Evolutionary conservation across 2,329 filamentous ascomycete genomes (phyloP), one percentile per base, ranked within the genome.

Genomic region (Diaporthe caulivora): DNA sequence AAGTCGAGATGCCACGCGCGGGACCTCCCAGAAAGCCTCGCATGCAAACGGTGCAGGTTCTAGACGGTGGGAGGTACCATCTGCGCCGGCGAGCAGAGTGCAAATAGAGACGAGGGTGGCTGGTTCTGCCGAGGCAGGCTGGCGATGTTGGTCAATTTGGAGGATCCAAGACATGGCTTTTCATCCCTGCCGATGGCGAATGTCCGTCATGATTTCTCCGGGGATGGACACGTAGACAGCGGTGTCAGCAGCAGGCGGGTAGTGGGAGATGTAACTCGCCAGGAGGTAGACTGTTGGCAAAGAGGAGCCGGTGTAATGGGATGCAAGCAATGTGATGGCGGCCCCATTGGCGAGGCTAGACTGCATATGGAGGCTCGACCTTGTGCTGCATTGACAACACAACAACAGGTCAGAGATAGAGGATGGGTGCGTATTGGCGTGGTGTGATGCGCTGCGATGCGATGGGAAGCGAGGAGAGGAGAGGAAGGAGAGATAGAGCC

Each of bases 311-410:
- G 34, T 58, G 55, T 24, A 57, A 34, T 34, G 54, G 17, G 54
- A 18, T 57, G 54, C 26, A 57, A 34, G 54, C 54, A 15, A 9
- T 37, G 44, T 37, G 31, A 40, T 40, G 47, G 31, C n/a, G 31
- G 47, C 31, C 44, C 47, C 47, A 6, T 40, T 13, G 8, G 24
- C 62, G 29, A 21, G 51, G 44, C 62, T 53, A 53, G 62, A 40
- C 47, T 40, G n/a, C 62, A 53, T 29, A 13, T 34, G 44, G 44
- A 40, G 37, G 7, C 2, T 29, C 62, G 10, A 21, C 18, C 29
- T 37, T 31, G 44, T 40, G 62, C 62, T 67, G 62, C 62, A 67
- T 29, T 67, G 47, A 51, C 62, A 67, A 53, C 62, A 51, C 62
- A 67, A 51, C 62, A 67, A 21, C 44, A 51, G n/a, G 47, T 53